Conservation (phyloP, 768 basidiomycete genomes). For the Coprinellus aureogranulatus region DNA sequence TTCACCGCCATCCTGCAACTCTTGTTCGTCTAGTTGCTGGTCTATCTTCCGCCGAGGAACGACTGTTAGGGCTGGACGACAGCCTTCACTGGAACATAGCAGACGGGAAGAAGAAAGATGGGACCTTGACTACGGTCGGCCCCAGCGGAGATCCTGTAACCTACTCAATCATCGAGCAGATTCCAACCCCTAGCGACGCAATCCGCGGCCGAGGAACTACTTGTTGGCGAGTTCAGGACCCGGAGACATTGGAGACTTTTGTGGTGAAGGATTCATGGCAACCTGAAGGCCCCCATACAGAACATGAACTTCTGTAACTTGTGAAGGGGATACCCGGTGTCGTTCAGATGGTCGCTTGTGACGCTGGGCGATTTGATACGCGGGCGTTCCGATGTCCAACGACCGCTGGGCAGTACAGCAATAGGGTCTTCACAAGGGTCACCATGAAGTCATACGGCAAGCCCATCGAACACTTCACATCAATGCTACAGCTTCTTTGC, state of each 20-base stretch:
- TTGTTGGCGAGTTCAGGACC: background rate
- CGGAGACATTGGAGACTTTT: background rate
- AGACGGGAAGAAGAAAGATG: background rate
- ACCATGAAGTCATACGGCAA: background rate
- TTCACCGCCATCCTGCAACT: background rate
- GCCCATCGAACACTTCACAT: background rate
- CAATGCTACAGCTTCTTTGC: background rate
- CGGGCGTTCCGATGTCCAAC: background rate
- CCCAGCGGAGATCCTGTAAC: background rate
- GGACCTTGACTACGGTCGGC: background rate
- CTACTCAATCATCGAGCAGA: background rate
- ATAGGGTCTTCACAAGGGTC: background rate
- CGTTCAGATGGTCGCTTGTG: background rate
- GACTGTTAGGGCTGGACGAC: background rate
- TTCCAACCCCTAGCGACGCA: background rate
- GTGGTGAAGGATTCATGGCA: background rate
- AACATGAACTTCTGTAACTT: background rate
- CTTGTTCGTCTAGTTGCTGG: constrained; percentile 4
- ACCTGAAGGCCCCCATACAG: background rate
- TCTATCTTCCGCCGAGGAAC: background rate
- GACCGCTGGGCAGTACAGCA: background rate
- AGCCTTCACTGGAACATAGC: background rate
- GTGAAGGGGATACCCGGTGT: background rate
- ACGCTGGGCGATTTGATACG: background rate
- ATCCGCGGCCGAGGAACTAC: background rate